Base-by-base conservation (phyloP, 2,329 filamentous ascomycete species). In the Xylaria hypoxylon region DNA sequence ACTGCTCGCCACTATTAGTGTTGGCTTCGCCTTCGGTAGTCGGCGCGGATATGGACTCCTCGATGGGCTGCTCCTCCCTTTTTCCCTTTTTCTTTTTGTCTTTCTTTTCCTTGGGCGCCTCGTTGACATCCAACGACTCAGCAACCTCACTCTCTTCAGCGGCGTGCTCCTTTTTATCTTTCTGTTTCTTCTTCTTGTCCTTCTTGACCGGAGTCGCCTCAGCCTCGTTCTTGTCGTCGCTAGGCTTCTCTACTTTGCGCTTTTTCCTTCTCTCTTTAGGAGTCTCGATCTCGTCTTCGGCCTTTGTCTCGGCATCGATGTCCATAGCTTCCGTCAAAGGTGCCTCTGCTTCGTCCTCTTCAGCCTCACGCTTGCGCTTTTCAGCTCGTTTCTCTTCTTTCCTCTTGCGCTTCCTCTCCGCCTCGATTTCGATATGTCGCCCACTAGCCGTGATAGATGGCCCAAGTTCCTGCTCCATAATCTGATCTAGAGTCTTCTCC, bases 1-100 rank as follows among this genome's bases (percentile, higher is more conserved):
- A 88, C 68, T 83, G 78, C 73, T 83, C 84, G 2, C 72, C 76
- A 19, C 64, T 71, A 50, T 74, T 71, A 51, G 72, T 55, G 31
- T 72, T 70, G 7, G 68, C 33, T 64, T 62, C 70, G 5, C 70
- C 64, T 44, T 72, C 70, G 7, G 60, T 69, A 22, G 74, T 76
- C 15, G 77, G 65, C 19, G 70, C 59, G 3, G 70, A 56, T 40
- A 67, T 67, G 35, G 66, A 51, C 26, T 73, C 62, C 47, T 77
- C 69, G 19, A 67, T 66, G 22, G 70, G 48, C n/a, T 68, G 56
- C 62, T 75, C 74, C 55, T 72, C 65, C 60, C 75, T 73, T 48
- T 71, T 74, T 28, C 72, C 70, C 66, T 75, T 74, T 42, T 75
- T 73, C 11, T 67, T 68, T 15, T 69, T 71, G n/a, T 67, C 58